These are phyloP conservation scores for Sanguinoderma infundibulare DNA, from an alignment of 1,284 basidiomycete species.

Conservation along the genomic window DNA sequence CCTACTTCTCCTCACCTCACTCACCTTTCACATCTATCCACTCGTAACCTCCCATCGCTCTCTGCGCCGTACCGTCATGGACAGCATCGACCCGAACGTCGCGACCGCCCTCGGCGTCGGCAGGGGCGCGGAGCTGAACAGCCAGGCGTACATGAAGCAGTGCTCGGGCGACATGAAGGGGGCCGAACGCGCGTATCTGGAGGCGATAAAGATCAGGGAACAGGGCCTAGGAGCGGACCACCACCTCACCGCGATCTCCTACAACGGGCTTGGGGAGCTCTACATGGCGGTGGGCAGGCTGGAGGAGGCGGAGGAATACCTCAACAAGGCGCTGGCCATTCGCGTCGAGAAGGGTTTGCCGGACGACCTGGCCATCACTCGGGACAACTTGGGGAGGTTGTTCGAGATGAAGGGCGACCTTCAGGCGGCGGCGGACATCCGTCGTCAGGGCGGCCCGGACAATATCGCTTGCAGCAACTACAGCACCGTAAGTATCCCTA, in stretches of 20 bases:
- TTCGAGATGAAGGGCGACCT: conserved; percentile 38
- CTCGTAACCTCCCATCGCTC: not conserved
- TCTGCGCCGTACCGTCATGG: not conserved
- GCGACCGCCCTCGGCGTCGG: conserved; percentile 7
- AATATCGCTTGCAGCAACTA: conserved; percentile 38
- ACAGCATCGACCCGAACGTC: conserved; percentile 13
- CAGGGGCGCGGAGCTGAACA: conserved; percentile 26
- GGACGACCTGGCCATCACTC: conserved; percentile 38
- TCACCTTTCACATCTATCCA: not conserved
- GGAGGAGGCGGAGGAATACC: conserved; percentile 38
- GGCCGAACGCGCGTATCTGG: conserved; percentile 34
- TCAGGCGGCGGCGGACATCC: conserved; percentile 30
- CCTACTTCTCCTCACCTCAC: not conserved
- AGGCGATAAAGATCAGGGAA: conserved; percentile 36
- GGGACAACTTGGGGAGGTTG: conserved; percentile 40
- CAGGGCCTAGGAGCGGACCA: conserved; percentile 21
- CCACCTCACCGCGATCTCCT: conserved; percentile 33
- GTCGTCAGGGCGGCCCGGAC: conserved; percentile 28
- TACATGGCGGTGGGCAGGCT: conserved; percentile 37
- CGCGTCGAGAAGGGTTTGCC: conserved; percentile 25
- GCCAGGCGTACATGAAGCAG: conserved; percentile 28
- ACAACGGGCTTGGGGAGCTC: conserved; percentile 40
- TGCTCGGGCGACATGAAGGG: conserved; percentile 32
- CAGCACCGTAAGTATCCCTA: conserved; percentile 9
- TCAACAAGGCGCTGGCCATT: conserved; percentile 35